These are phyloP conservation scores for Zangia roseola DNA, from an alignment of 768 basidiomycete genomes.

Conservation along the genomic window DNA sequence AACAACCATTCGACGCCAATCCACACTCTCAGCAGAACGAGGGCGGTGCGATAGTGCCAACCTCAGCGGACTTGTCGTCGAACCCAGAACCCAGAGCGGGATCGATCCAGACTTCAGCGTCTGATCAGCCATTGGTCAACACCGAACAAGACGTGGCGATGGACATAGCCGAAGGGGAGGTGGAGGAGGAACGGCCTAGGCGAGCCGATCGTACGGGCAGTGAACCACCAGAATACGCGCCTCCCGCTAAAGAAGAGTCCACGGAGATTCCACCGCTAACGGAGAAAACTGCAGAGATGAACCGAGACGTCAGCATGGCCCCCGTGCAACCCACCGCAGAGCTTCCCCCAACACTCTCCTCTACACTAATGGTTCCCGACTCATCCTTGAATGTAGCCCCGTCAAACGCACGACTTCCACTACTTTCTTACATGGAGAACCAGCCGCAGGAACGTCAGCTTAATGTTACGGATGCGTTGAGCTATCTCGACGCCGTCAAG, in stretches of 20 bases:
- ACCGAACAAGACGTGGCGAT: slow-evolving; percentile 25
- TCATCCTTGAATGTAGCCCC: slow-evolving; percentile 2
- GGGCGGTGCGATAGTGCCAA: background rate
- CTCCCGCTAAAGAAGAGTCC: slow-evolving; percentile 4
- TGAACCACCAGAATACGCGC: slow-evolving; percentile 1
- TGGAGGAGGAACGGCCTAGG: slow-evolving; percentile 11
- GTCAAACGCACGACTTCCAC: slow-evolving; percentile 16
- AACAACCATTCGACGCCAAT: background rate
- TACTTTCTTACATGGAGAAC: slow-evolving; percentile 24
- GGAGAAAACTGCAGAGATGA: slow-evolving; percentile 14
- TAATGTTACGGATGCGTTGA: slow-evolving; percentile 61
- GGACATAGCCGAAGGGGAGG: slow-evolving; percentile 20
- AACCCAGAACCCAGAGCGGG: slow-evolving; percentile 12
- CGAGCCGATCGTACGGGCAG: slow-evolving; percentile 6
- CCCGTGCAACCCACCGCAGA: slow-evolving; percentile 13
- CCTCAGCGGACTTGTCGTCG: background rate
- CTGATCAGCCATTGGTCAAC: slow-evolving; percentile 24
- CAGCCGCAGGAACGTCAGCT: slow-evolving; percentile 43
- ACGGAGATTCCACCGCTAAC: slow-evolving; percentile 6
- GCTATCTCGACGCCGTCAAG: slow-evolving; percentile 66
- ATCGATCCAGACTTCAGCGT: background rate
- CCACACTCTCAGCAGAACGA: slow-evolving; percentile 1
- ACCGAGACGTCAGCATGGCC: slow-evolving; percentile 28
- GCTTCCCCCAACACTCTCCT: slow-evolving; percentile 7
- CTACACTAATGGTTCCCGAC: slow-evolving; percentile 12